Evolutionary conservation across 257 asterid genomes (phyloP).

Genomic region (Fraxinus pennsylvanica): DNA sequence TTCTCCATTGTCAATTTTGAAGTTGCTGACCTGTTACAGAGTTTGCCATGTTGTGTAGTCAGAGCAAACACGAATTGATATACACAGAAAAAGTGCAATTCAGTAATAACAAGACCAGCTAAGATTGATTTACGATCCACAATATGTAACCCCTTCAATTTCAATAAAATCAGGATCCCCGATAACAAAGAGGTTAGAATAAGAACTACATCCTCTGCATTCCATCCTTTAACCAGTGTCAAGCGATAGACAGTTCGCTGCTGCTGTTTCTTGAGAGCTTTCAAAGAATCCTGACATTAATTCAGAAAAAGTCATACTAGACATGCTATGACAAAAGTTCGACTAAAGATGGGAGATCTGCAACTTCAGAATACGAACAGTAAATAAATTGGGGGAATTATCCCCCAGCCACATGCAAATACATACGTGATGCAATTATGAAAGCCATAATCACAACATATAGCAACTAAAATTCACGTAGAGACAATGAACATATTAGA

Average conservation of each 20-base stretch:
- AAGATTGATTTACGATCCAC: constrained; percentile 77
- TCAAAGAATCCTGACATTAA: constrained; percentile 71
- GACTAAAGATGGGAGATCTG: background rate
- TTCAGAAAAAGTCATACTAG: constrained; percentile 16
- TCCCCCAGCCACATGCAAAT: too few species aligned
- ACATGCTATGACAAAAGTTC: background rate
- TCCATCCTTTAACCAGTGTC: constrained; percentile 97
- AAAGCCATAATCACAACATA: background rate
- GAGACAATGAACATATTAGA: background rate
- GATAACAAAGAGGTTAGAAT: constrained; percentile 62
- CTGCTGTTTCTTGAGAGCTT: constrained; percentile 78
- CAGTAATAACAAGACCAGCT: background rate
- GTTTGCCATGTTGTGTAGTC: constrained; percentile 4
- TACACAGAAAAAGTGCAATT: background rate
- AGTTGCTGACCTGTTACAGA: constrained; percentile 73
- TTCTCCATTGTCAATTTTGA: constrained; percentile 97
- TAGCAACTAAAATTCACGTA: background rate
- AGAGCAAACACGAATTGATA: background rate
- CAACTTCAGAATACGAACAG: constrained; percentile 6
- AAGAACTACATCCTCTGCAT: constrained; percentile 85
- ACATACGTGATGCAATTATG: background rate
- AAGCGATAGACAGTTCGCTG: constrained; percentile 92
- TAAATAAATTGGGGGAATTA: background rate
- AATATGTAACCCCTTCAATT: constrained; percentile 95
- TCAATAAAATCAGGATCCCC: constrained; percentile 91